Evolutionary conservation across 2,329 filamentous ascomycete genomes (phyloP).

Genomic region (Raffaelea deltoideospora): DNA sequence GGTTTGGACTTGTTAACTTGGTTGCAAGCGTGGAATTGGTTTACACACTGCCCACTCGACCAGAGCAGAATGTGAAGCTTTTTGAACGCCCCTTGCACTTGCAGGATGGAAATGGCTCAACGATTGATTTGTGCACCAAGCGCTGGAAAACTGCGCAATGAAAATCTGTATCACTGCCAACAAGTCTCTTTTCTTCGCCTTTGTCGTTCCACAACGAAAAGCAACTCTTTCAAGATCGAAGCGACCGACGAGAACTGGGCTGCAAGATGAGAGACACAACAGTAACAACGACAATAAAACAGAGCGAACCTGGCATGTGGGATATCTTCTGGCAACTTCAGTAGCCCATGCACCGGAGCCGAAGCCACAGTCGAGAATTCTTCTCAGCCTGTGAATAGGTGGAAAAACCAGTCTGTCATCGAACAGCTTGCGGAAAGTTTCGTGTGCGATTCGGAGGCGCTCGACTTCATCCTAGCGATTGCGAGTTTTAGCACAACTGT

Average conservation of each 20-base stretch:
- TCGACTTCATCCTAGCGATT: constrained; percentile 47
- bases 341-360: constrained; percentile 57
- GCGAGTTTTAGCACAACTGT: constrained; percentile 3
- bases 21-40: too few species aligned
- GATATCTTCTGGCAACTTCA: constrained; percentile 49
- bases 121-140: too few species aligned
- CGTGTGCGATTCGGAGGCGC: constrained; percentile 47
- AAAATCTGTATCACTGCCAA: too few species aligned
- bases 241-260: too few species aligned
- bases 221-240: too few species aligned
- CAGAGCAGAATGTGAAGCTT: too few species aligned
- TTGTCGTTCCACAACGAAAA: too few species aligned
- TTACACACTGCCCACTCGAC: too few species aligned
- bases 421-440: constrained; percentile 47
- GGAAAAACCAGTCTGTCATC: constrained; percentile 55
- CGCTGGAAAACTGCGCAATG: too few species aligned
- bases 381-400: constrained; percentile 39
- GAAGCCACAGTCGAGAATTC: constrained; percentile 58
- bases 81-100: too few species aligned
- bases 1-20: neutral
- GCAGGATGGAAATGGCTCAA: too few species aligned
- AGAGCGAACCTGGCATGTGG: constrained; percentile 42
- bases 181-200: too few species aligned
- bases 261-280: neutral
- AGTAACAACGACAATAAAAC: neutral